Conservation (phyloP, 1,139 yeast species). For the Kodamaea anthophila region DNA sequence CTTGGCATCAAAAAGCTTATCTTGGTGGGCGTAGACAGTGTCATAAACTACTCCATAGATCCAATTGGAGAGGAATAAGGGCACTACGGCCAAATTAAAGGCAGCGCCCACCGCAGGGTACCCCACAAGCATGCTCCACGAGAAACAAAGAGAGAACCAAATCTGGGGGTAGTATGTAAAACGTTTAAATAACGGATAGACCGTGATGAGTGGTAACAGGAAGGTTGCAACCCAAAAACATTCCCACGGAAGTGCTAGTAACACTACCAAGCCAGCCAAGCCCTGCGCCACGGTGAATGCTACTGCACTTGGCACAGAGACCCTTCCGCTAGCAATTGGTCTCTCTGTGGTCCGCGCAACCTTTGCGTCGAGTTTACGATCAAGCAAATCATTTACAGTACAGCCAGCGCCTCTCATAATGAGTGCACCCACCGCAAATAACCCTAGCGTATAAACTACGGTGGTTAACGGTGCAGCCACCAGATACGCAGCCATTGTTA, state of each 20-base stretch:
- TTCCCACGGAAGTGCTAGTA: conserved; percentile 67
- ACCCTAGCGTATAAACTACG: conserved; percentile 50
- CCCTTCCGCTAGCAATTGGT: conserved; percentile 87
- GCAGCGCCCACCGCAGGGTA: conserved; percentile 92
- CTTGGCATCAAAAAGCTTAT: conserved; percentile 73
- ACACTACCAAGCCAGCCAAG: conserved; percentile 66
- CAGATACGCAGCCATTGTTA: conserved; percentile 78
- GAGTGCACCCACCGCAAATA: conserved; percentile 79
- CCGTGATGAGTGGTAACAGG: conserved; percentile 71
- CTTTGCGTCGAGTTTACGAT: conserved; percentile 72
- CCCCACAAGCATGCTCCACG: conserved; percentile 93
- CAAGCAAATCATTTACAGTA: conserved; percentile 85
- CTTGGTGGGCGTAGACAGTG: conserved; percentile 96
- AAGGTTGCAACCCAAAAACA: conserved; percentile 81
- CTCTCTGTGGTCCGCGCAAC: conserved; percentile 85
- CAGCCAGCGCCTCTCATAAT: conserved; percentile 99
- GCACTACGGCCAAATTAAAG: conserved; percentile 61
- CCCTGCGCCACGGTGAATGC: conserved; percentile 71
- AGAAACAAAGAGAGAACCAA: conserved; percentile 73
- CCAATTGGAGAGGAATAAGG: conserved; percentile 71
- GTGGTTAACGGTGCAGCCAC: conserved; percentile 61
- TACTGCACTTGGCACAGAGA: conserved; percentile 66
- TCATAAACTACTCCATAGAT: conserved; percentile 96
- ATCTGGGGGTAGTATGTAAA: conserved; percentile 94
- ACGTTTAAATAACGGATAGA: conserved; percentile 90